phyloP scores from a whole-genome alignment of 352 stramenopile species.

The Pythium diclinum region DNA sequence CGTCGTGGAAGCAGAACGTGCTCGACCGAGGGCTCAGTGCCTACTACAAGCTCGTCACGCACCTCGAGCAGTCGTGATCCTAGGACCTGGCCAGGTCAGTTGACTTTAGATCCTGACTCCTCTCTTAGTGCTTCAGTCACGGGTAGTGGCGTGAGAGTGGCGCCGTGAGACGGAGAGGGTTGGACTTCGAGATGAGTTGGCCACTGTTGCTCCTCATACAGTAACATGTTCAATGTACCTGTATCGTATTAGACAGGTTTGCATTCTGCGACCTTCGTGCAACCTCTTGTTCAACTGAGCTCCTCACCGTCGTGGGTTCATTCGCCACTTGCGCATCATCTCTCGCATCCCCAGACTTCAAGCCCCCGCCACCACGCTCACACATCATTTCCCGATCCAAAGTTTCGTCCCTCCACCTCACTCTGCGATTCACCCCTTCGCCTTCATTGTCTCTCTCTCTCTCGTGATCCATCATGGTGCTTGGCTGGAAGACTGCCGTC shows the following conservation, averaged over 20 bases:
- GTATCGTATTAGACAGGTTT: not conserved
- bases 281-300: not conserved
- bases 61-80: slow-evolving; percentile 1
- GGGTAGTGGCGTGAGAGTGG: too few species aligned
- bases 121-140: too few species aligned
- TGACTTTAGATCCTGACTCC: too few species aligned
- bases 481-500: slow-evolving; percentile 17
- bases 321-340: not conserved
- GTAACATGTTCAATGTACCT: not conserved
- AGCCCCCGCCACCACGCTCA: not conserved
- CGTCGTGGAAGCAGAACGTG: slow-evolving; percentile 57
- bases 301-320: not conserved
- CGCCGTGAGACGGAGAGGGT: too few species aligned
- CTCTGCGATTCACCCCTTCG: not conserved
- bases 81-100: too few species aligned
- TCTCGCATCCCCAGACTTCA: not conserved
- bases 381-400: not conserved
- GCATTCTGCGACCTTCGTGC: not conserved
- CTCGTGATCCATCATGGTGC: slow-evolving; percentile 6
- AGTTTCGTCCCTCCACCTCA: not conserved
- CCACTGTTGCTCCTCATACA: not conserved
- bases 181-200: not conserved
- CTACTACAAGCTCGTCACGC: slow-evolving; percentile 41
- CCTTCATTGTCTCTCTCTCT: not conserved
- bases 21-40: slow-evolving; percentile 44